Evolutionary conservation across 164 flowering plant genomes (phyloP), one percentile per base, ranked within the genome.

Genomic region (Brasenia schreberi): DNA sequence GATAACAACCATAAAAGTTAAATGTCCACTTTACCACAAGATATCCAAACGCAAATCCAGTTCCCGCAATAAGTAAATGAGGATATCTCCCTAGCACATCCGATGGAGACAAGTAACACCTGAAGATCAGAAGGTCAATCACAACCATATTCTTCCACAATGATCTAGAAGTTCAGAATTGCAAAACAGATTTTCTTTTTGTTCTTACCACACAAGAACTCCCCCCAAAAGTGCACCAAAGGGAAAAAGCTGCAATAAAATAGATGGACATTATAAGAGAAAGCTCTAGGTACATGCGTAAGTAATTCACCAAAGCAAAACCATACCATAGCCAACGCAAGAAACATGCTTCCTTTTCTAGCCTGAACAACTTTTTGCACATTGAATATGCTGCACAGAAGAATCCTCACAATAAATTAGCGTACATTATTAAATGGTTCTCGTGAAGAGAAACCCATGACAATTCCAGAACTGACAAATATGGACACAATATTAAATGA

Each of bases 31-130:
- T 77, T 81, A 95, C 99, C 96, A 95, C 99, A 59, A 92, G 92
- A 69, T 79, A 92, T 23, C 97, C 97, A 75, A 95, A 95, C 66
- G 97, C 90, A 77, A 92, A 89, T 67, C 99, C 99, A 69, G 96
- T 88, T 79, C 99, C 96, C 69, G 83, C n/a, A 42, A 92, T 65
- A 70, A 90, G 79, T 49, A 92, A 69, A 77, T 90, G 90, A 19
- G 97, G 97, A 71, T 92, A 89, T 65, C 72, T 83, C 56, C 79
- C 77, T 65, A 92, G 79, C 42, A 95, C 61, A 76, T 86, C 96
- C 63, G 84, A 74, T 62, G 97, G 90, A 67, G 99, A 95, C 69
- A 95, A 72, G 70, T 82, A 87, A 78, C 87, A 89, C 99, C 99
- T 95, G 83, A 69, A 77, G 3, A 61, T 23, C 27, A 23, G 27